Percentiles rank a stretch among this genome's conserved stretches.
phyloP scores from a whole-genome alignment of 352 stramenopile genomes.

The Pythium dissotocum region DNA sequence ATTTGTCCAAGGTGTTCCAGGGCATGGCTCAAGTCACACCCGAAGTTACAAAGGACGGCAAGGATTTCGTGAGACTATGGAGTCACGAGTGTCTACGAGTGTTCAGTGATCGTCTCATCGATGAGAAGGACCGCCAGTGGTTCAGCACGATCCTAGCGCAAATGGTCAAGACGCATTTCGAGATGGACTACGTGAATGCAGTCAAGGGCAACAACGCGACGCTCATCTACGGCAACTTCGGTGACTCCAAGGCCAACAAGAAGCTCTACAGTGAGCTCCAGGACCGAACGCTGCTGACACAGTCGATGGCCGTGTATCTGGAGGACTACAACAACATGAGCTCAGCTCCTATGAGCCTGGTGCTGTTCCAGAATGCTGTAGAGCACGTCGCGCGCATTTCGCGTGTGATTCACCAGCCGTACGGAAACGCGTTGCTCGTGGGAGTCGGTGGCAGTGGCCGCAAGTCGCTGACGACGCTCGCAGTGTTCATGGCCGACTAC shows the following conservation, averaged over 20 bases:
- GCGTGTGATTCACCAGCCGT: conserved; percentile 91
- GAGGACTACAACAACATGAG: conserved; percentile 97
- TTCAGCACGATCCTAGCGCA: conserved; percentile 72
- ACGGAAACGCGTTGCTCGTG: conserved; percentile 93
- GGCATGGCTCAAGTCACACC: conserved; percentile 84
- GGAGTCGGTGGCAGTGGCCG: conserved; percentile 92
- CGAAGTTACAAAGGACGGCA: conserved; percentile 80
- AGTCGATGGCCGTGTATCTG: conserved; percentile 91
- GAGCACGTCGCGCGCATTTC: conserved; percentile 94
- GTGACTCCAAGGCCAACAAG: conserved; percentile 62
- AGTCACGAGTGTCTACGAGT: conserved; percentile 91
- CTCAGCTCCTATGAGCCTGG: conserved; percentile 91
- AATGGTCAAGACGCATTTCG: conserved; percentile 80
- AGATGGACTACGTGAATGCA: conserved; percentile 66
- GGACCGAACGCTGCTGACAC: conserved; percentile 76
- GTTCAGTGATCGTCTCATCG: conserved; percentile 91
- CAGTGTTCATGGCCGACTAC: conserved; percentile 94
- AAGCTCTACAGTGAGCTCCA: conserved; percentile 90
- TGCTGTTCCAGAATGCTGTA: conserved; percentile 95
- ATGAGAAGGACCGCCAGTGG: conserved; percentile 87
- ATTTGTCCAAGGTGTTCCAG: conserved; percentile 93
- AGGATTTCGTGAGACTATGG: conserved; percentile 89
- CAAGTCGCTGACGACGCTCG: conserved; percentile 92
- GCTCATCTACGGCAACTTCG: conserved; percentile 91
- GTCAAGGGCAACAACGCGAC: conserved; percentile 63